phyloP scores from a whole-genome alignment of 2,329 filamentous ascomycete genomes.

The Huntiella bhutanensis region DNA sequence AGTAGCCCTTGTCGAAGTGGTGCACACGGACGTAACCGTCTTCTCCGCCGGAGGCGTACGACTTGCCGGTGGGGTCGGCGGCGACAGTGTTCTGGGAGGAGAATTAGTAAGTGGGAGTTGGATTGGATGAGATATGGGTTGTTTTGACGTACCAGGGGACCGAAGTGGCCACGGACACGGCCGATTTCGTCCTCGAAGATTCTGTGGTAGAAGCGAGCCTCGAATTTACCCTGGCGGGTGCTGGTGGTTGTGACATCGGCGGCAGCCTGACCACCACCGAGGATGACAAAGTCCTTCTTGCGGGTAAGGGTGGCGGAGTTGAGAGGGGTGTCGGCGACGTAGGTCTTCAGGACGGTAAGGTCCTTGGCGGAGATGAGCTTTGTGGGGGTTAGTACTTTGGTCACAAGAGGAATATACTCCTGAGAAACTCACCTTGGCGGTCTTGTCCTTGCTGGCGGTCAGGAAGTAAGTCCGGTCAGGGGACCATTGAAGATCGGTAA shows the following conservation, averaged over 20 bases:
- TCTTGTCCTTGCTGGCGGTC: slow-evolving; percentile 95
- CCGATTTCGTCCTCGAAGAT: slow-evolving; percentile 98
- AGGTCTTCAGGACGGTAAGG: slow-evolving; percentile 85
- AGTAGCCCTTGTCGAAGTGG: slow-evolving; percentile 97
- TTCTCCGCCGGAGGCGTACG: slow-evolving; percentile 90
- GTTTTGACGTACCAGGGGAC: slow-evolving; percentile 44
- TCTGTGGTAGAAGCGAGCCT: slow-evolving; percentile 99
- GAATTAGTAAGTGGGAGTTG: too few species aligned
- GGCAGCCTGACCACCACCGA: slow-evolving; percentile 92
- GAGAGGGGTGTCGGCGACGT: slow-evolving; percentile 76
- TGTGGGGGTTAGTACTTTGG: not conserved
- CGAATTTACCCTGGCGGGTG: slow-evolving; percentile 93
- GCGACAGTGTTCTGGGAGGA: slow-evolving; percentile 62
- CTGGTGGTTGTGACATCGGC: slow-evolving; percentile 97
- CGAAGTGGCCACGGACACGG: slow-evolving; percentile 91
- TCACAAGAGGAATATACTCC: not conserved
- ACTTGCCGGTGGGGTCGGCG: slow-evolving; percentile 73
- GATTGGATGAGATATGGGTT: too few species aligned
- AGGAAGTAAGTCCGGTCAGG: slow-evolving; percentile 93
- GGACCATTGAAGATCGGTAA: slow-evolving; percentile 92
- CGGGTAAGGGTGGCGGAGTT: slow-evolving; percentile 89
- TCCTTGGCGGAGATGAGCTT: slow-evolving; percentile 69
- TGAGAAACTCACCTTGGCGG: slow-evolving; percentile 48
- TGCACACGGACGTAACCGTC: slow-evolving; percentile 97
- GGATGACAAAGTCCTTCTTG: slow-evolving; percentile 94